Evolutionary conservation across 2,329 filamentous ascomycete species (phyloP), one percentile per base, ranked within the genome.

Genomic region (Ceratocystis papillata): DNA sequence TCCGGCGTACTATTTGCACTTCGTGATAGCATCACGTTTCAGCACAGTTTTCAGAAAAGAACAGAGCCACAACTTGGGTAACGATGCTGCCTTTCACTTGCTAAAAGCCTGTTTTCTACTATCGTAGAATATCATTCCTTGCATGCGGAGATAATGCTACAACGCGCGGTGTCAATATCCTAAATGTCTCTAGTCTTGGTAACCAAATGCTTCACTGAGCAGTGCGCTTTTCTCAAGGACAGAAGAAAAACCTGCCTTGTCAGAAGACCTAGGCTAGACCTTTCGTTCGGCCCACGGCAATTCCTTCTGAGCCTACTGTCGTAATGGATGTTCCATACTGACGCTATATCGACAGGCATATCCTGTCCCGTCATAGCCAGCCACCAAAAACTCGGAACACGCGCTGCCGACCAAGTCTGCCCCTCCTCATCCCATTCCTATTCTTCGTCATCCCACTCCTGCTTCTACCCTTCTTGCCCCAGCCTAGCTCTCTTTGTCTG

Each of bases 221-320:
- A 37, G 30, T 37, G 22, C 30, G 25, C 1, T 53, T 25, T 28
- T 53, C 48, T 15, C 15, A 25, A 6, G 25, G 2, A 17, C 15
- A 10, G 20, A 22, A 22, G 15, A 45, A 62, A 45, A 46, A 28
- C 60, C 45, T 25, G 60, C 60, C 12, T 62, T 28, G 41, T 45
- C 60, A 44, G 44, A 62, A 62, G 44, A 62, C 33, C 55, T 17
- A 59, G 30, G 28, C 55, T 37, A 28, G 28, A 37, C 55, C 28
- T 59, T 59, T 59, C 63, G 22, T 65, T 65, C 63, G 53, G 63
- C 57, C 63, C 63, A 60, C 63, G 53, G 63, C 63, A 65, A 65
- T 65, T 65, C 63, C 53, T 65, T 65, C 45, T 8, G 50, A 15
- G 28, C 33, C 22, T 28, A 59, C 55, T 37, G 55, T 59, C 55